Evolutionary conservation across 1,139 yeast species (phyloP), one percentile per base, ranked within the genome.

Genomic region (Arxiozyma telluris): DNA sequence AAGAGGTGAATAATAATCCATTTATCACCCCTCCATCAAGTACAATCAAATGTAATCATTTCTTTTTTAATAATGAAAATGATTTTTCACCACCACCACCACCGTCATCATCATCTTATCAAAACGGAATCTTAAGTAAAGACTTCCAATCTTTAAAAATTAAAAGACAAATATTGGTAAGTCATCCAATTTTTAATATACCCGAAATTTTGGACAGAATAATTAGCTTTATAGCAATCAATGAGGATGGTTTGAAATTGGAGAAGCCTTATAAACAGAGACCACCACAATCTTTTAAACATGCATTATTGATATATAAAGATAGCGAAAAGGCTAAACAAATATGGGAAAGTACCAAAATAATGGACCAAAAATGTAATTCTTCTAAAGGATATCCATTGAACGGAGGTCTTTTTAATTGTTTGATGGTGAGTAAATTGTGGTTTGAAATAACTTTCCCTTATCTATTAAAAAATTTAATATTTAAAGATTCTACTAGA

Each of bases 161-260:
- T 17, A 30, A 12, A 6, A 39, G n/a, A 30, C n/a, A 27, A 25
- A 12, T 25, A 21, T 21, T n/a, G 15, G 12, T n/a, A 23, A 41
- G 45, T 21, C 80, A 77, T 54, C 71, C 73, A 23, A 84, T 89
- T 6, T 84, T 89, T 64, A 75, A 76, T 52, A 82, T 85, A 21
- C 96, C 96, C 0, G 96, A 90, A 67, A 83, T 90, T 54, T 74
- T 89, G 21, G 71, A 76, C 59, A 74, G 76, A 55, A 86, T 90
- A 18, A 63, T 89, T 30, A 72, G 74, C 25, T 80, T 74, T 66
- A 83, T 87, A 17, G 87, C 85, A 17, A 41, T 22, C 11, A 38
- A 34, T 27, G 50, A 50, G n/a, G 22, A 39, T 17, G 41, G 18
- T 21, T 38, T 22, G 68, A 69, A 43, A 20, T 30, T 50, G 30